Evolutionary conservation across 2,329 filamentous ascomycete species (phyloP).

Genomic region (Aspergillus floridensis): DNA sequence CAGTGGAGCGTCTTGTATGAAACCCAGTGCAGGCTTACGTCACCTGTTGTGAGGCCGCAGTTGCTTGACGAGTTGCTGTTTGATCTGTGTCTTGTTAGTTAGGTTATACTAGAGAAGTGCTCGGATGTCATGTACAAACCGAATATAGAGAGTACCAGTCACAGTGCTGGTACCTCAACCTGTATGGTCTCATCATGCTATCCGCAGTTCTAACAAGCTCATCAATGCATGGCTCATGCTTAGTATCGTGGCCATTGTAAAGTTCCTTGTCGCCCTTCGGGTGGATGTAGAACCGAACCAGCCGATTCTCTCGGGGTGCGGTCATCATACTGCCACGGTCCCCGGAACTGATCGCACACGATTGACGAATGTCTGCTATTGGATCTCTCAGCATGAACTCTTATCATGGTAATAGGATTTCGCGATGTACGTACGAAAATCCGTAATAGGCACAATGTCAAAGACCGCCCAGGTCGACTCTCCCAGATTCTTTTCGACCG

Average conservation of each 20-base stretch:
- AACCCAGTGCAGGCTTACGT: background rate
- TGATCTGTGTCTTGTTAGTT: constrained; percentile 1
- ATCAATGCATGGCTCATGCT: constrained; percentile 2
- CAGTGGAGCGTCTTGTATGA: background rate
- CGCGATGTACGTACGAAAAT: constrained; percentile 9
- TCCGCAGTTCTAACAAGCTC: constrained; percentile 9
- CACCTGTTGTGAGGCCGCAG: background rate
- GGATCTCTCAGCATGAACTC: too few species aligned
- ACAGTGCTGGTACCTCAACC: constrained; percentile 13
- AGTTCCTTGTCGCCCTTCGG: constrained; percentile 5
- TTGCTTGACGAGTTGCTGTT: background rate
- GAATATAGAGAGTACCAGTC: constrained; percentile 20
- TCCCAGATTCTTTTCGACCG: constrained; percentile 55
- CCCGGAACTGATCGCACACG: constrained; percentile 14
- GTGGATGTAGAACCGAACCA: constrained; percentile 19
- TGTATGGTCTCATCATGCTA: constrained; percentile 13
- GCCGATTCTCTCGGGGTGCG: constrained; percentile 16
- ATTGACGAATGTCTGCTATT: constrained; percentile 18
- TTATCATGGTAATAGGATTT: too few species aligned
- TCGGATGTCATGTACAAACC: constrained; percentile 4
- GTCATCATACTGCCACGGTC: constrained; percentile 16
- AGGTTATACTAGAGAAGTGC: background rate
- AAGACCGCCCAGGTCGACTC: constrained; percentile 48
- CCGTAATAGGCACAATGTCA: constrained; percentile 53
- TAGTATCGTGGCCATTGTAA: background rate